Evolutionary conservation across 2,329 filamentous ascomycete species (phyloP).

Genomic region (Fusarium heterosporum): DNA sequence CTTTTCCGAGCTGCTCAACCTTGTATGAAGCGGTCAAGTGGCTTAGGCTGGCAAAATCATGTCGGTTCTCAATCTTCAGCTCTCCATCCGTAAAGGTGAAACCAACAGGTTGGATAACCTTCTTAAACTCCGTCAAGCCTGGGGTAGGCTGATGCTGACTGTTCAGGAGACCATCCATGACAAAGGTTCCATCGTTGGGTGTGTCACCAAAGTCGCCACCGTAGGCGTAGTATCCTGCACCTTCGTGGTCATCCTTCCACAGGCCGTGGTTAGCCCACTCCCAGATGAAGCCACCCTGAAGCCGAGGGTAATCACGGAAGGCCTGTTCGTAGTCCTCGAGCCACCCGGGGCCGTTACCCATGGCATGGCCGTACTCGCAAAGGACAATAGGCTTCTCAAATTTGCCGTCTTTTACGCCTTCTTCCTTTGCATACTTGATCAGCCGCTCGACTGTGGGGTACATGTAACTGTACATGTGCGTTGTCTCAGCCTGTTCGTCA

Average conservation of each 20-base stretch:
- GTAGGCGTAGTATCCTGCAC: slow-evolving; percentile 67
- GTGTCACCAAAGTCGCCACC: slow-evolving; percentile 72
- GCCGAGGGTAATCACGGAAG: slow-evolving; percentile 69
- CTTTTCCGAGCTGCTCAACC: slow-evolving; percentile 56
- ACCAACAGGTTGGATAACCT: slow-evolving; percentile 66
- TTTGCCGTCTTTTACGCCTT: slow-evolving; percentile 58
- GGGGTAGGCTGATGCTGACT: slow-evolving; percentile 67
- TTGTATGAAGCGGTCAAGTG: slow-evolving; percentile 59
- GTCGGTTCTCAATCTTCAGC: slow-evolving; percentile 60
- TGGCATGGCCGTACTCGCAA: slow-evolving; percentile 71
- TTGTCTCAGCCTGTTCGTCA: slow-evolving; percentile 67
- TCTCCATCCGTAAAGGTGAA: slow-evolving; percentile 53
- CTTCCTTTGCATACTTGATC: slow-evolving; percentile 57
- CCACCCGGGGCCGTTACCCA: slow-evolving; percentile 80
- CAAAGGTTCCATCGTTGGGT: slow-evolving; percentile 71
- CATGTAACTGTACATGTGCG: slow-evolving; percentile 77
- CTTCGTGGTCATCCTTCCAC: slow-evolving; percentile 58
- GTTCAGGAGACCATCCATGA: slow-evolving; percentile 70
- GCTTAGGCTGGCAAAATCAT: slow-evolving; percentile 61
- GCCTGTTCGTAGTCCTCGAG: slow-evolving; percentile 75
- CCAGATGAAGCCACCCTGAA: slow-evolving; percentile 77
- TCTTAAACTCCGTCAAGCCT: slow-evolving; percentile 68
- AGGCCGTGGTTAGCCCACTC: slow-evolving; percentile 74
- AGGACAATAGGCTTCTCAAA: slow-evolving; percentile 70
- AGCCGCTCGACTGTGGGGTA: slow-evolving; percentile 68